Conservation (phyloP, 768 basidiomycete species). For the Mrakia gelida region DNA sequence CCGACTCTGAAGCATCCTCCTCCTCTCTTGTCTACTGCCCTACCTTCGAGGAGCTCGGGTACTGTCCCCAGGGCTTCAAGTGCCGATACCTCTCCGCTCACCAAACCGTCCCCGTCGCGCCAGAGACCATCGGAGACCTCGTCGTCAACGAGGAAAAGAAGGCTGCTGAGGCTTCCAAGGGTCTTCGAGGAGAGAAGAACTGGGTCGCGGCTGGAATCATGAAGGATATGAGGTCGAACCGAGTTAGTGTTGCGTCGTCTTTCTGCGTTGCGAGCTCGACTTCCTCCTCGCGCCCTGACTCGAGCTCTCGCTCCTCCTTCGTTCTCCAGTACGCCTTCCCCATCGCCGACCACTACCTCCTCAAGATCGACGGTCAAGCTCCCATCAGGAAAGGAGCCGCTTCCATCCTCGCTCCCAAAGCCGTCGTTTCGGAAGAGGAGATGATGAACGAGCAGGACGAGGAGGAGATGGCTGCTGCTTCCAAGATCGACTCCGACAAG, state of each 20-base stretch:
- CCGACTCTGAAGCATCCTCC: background rate
- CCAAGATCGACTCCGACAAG: conserved; percentile 45
- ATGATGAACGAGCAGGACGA: conserved; percentile 28
- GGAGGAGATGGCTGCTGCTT: conserved; percentile 27
- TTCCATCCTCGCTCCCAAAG: background rate
- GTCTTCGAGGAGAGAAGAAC: conserved; percentile 57
- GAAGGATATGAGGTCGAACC: conserved; percentile 62
- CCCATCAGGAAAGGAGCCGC: conserved; percentile 13
- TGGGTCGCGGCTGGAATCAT: conserved; percentile 58
- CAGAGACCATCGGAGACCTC: conserved; percentile 49
- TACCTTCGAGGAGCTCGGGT: conserved; percentile 61
- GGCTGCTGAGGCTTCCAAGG: conserved; percentile 43
- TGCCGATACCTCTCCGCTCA: conserved; percentile 88
- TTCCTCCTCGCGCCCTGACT: conserved; percentile 19
- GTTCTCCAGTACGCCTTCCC: conserved; percentile 60
- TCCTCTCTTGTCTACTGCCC: conserved; percentile 52
- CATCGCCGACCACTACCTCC: conserved; percentile 59
- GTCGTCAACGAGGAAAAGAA: conserved; percentile 50
- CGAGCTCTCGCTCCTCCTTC: background rate
- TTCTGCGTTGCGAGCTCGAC: background rate
- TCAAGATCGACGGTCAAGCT: conserved; percentile 44
- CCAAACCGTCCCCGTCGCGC: conserved; percentile 49
- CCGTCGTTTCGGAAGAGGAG: conserved; percentile 30
- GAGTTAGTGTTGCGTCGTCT: conserved; percentile 49
- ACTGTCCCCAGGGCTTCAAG: conserved; percentile 79